Evolutionary conservation across 331 rosid genomes (phyloP), one percentile per base, ranked within the genome.

Genomic region (Acacia pycnantha): DNA sequence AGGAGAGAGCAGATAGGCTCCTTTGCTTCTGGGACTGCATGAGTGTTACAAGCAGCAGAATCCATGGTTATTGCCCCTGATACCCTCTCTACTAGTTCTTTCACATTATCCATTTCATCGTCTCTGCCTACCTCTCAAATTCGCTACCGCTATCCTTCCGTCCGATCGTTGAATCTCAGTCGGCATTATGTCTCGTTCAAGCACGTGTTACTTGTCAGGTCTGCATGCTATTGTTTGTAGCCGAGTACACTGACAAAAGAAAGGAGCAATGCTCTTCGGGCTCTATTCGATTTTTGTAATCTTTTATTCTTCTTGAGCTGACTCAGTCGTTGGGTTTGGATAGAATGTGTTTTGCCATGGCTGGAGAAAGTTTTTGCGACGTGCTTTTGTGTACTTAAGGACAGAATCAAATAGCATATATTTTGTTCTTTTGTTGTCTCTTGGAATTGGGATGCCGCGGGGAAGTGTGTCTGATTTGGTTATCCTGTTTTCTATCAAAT

Each of bases 41-140:
- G 98, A 91, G 92, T 86, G 83, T 85, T 44, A 66, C 33, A 70
- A 78, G 83, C 85, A 83, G 76, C 87, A 78, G 22, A 85, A 84
- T 48, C 89, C 81, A 89, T 92, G 96, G 94, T 90, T 86, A 84
- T 83, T 83, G 85, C 89, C 87, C 40, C 92, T 80, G 61, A 89
- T 87, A 75, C 90, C 74, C 59, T 79, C 77, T 73, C 81, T 84
- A 62, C 71, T 61, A 84, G 24, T 66, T 83, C 85, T 27, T 54
- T 51, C 79, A 70, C 69, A 44, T 82, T 87, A 24, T 79, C 92
- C 64, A 21, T 86, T 68, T 54, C 56, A 18, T 80, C 74, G 46
- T 81, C 89, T 65, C 72, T 61, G 84, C 47, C 78, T 70, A 66
- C 92, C 77, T 88, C 85, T 77, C 85, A 84, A 84, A 64, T 91